Conservation (phyloP, 495 filamentous ascomycete species). For the Tuber borchii region DNA sequence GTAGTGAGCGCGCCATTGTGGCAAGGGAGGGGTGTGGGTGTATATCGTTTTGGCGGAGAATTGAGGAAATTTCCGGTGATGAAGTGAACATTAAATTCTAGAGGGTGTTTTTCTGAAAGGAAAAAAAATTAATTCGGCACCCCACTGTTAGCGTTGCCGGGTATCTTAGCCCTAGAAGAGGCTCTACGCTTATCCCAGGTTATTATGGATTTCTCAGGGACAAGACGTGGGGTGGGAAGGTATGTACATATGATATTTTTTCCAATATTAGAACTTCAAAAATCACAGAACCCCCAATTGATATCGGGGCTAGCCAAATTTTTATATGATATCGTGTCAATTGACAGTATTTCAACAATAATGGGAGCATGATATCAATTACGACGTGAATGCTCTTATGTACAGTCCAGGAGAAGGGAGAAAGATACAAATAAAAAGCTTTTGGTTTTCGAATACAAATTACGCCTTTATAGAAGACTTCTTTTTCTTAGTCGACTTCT, state of each 20-base stretch:
- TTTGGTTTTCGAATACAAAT: background rate
- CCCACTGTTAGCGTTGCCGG: background rate
- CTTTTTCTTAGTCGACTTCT: conserved; percentile 30
- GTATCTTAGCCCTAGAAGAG: background rate
- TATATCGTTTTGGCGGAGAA: background rate
- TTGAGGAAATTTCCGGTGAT: background rate
- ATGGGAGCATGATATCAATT: background rate
- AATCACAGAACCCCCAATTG: background rate
- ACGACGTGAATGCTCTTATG: background rate
- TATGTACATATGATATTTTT: background rate
- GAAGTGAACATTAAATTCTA: background rate
- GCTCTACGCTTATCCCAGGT: background rate
- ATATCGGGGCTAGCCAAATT: background rate
- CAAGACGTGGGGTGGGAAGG: background rate
- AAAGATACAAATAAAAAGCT: background rate
- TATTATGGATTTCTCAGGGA: background rate
- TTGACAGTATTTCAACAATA: background rate
- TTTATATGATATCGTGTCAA: background rate
- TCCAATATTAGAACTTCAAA: background rate
- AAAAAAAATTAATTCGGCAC: background rate
- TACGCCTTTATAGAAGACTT: conserved; percentile 35
- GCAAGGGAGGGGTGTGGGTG: background rate
- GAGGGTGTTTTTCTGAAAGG: no score
- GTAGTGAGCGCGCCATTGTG: background rate
- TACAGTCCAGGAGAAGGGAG: background rate